Evolutionary conservation across 2,329 filamentous ascomycete genomes (phyloP).

Genomic region (Hypocreales sp.): DNA sequence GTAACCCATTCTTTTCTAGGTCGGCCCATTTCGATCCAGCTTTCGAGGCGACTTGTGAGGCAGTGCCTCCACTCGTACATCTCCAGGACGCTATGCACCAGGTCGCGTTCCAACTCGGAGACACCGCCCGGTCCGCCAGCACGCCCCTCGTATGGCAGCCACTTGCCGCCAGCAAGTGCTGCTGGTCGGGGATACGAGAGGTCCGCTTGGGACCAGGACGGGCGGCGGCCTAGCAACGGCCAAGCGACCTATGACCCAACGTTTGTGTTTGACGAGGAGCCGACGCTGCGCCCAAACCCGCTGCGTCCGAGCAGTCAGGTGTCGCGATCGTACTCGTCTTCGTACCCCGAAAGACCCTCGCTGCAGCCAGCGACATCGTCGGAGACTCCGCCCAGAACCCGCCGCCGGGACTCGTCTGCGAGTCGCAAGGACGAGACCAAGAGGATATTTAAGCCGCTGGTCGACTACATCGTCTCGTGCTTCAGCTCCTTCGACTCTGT

Average conservation of each 20-base stretch:
- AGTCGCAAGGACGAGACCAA: slow-evolving; percentile 23
- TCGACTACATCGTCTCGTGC: slow-evolving; percentile 58
- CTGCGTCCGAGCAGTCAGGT: slow-evolving; percentile 8
- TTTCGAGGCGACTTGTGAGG: slow-evolving; percentile 16
- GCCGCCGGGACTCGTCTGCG: slow-evolving; percentile 6
- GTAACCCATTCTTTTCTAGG: slow-evolving; percentile 6
- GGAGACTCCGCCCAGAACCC: slow-evolving; percentile 5
- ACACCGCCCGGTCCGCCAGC: slow-evolving; percentile 1
- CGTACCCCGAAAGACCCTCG: slow-evolving; percentile 23
- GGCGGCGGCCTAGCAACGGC: background rate
- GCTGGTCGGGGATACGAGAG: slow-evolving; percentile 1
- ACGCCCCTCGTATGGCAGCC: slow-evolving; percentile 3
- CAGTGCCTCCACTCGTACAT: slow-evolving; percentile 18
- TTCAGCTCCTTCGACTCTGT: slow-evolving; percentile 57
- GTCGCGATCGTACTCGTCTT: slow-evolving; percentile 27
- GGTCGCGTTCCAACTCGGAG: slow-evolving; percentile 2
- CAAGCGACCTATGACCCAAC: slow-evolving; percentile 3
- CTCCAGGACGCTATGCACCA: slow-evolving; percentile 9
- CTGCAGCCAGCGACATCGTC: slow-evolving; percentile 6
- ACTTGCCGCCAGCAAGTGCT: slow-evolving; percentile 3
- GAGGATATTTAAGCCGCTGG: slow-evolving; percentile 57
- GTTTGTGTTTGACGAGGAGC: slow-evolving; percentile 22
- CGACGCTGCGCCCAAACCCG: slow-evolving; percentile 18
- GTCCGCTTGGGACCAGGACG: background rate
- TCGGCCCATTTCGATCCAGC: slow-evolving; percentile 16